Conservation (phyloP, 2,329 filamentous ascomycete species). For the Pyricularia sp. region DNA sequence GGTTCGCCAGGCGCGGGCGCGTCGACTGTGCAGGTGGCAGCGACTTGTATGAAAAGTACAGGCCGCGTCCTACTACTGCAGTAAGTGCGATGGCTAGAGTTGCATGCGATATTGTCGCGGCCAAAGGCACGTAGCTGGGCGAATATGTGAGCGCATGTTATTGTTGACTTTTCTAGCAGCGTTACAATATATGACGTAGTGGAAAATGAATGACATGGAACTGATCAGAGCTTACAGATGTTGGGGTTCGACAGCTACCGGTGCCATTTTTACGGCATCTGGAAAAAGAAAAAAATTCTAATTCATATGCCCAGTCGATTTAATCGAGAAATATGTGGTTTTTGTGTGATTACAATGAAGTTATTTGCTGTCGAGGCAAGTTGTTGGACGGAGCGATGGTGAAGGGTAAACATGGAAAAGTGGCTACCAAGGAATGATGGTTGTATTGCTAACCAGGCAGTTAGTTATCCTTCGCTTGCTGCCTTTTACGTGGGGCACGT, state of each 20-base stretch:
- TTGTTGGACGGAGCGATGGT: too few species aligned
- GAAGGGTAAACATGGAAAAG: background rate
- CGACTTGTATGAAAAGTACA: constrained; percentile 24
- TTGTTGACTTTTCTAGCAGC: background rate
- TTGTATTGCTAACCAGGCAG: too few species aligned
- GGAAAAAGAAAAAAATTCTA: background rate
- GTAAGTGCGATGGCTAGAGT: constrained; percentile 20
- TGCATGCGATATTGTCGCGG: constrained; percentile 19
- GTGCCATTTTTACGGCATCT: background rate
- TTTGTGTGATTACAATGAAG: background rate
- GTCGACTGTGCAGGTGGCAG: constrained; percentile 26
- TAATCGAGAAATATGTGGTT: background rate
- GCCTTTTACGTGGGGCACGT: background rate
- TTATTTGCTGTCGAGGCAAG: background rate
- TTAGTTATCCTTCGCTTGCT: background rate
- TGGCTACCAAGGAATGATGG: background rate
- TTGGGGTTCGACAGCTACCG: background rate
- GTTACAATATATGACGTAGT: background rate
- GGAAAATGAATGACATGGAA: background rate
- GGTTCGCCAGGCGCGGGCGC: constrained; percentile 21
- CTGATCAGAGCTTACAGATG: background rate
- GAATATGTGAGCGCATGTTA: background rate
- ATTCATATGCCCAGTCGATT: background rate
- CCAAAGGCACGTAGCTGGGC: constrained; percentile 22
- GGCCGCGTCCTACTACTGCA: constrained; percentile 20